Evolutionary conservation across 495 filamentous ascomycete genomes (phyloP), one percentile per base, ranked within the genome.

Genomic region (Astrothelium macrocarpum): DNA sequence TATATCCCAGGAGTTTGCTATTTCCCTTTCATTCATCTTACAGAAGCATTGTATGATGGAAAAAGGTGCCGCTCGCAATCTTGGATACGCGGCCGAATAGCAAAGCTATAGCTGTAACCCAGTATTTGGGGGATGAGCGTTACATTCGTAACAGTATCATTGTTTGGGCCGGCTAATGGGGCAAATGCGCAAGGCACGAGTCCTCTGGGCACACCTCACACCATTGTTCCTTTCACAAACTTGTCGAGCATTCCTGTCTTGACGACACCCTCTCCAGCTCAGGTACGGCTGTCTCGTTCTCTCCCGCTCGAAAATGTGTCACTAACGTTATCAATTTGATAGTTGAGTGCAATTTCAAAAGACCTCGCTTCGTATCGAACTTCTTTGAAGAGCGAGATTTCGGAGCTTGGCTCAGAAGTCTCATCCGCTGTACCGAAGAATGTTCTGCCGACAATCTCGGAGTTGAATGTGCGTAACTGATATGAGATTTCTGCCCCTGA

Each of bases 241-340:
- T 56, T 56, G 49, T 56, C 49, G 49, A 56, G 49, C 49, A 56
- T 56, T 29, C 49, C 49, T 4, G 49, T 56, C 49, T 56, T 28
- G 12, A 56, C 49, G 49, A 56, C 49, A 25, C 49, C 49, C 9
- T 56, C 49, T 11, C 49, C 49, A 56, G 49, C 20, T 2, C 49
- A 56, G 49, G 49, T 56, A 29, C 7, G 16, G 20, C 10, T 9
- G 7, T 29, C 29, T 56, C 16, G 49, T 20, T 29, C 29, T 5
- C 25, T 56, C 23, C 23, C 25, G 5, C 11, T 25, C 9, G 25
- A 29, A 29, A 29, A 9, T 9, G 49, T 16, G 12, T 18, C n/a
- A 20, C 49, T 56, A 1, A 56, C 20, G 7, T 9, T 10, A 2
- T 28, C 23, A 26, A 29, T 56, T 56, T 11, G 26, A n/a, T 29